Evolutionary conservation across 306 rosid species (phyloP), one percentile per base, ranked within the genome.

Genomic region (Cucurbita argyrosperma): DNA sequence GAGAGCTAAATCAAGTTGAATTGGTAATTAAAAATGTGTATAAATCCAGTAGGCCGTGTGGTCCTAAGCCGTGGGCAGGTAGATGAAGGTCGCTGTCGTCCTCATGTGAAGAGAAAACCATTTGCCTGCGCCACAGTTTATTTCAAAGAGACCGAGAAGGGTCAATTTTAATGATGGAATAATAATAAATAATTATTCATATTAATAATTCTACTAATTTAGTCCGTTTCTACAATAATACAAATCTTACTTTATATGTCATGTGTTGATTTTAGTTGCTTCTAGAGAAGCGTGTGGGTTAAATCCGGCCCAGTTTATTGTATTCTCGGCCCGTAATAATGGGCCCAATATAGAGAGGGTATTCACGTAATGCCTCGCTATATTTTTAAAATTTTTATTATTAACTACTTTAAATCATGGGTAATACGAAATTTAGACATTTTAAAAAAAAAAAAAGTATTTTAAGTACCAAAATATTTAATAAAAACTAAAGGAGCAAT

Each of bases 11-110:
- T 42, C 5, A 67, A 67, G 12, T 45, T 46, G 40, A 67, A 42
- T 67, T 67, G 40, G 56, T 67, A 67, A 42, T 46, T 67, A 10
- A 21, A 67, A 46, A 23, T 45, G 3, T 2, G 3, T 43, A 9
- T 67, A 67, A 23, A 67, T 67, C 73, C 37, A 46, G 11, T 67
- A 11, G 14, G 3, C 21, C 5, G 13, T 46, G 19, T 23, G 40
- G 73, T 66, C 73, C 73, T 10, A 67, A 67, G 39, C 72, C 51
- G 10, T 46, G 55, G 73, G 73, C 73, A 46, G 53, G 72, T 46
- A 67, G 40, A 67, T 67, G 73, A 67, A 15, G 67, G 67, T 64
- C 51, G 42, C n/a, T 64, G 49, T 64, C 50, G 51, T 18, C 71
- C 21, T 65, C 50, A 65, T 18, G 35, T 4, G 71, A 43, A 10